Conservation (phyloP, 176 grass and related monocot genomes). For the Ensete ventricosum region DNA sequence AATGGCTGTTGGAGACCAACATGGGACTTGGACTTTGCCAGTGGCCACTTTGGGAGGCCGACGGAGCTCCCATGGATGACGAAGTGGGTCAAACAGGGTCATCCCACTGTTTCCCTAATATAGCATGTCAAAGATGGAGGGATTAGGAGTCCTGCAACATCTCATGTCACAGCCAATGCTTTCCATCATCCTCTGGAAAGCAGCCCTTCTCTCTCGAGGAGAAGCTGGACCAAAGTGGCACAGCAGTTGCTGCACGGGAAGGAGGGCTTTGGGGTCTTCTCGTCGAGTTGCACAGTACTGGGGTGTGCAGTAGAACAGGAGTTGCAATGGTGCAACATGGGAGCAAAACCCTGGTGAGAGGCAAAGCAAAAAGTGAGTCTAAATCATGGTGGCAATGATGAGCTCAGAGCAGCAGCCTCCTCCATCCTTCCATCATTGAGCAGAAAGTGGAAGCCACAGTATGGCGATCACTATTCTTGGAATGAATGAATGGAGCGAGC, state of each 20-base stretch:
- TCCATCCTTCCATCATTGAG: no score
- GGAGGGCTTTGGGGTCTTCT: neutral
- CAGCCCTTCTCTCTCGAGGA: neutral
- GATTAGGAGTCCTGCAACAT: neutral
- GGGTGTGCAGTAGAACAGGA: neutral
- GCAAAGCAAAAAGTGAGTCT: no score
- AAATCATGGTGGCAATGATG: no score
- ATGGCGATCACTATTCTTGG: no score
- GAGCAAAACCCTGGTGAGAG: neutral
- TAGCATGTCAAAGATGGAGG: neutral
- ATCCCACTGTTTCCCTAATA: neutral
- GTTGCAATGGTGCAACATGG: neutral
- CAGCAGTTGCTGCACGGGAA: neutral
- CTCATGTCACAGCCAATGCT: no score
- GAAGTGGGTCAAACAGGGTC: neutral
- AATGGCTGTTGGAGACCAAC: neutral
- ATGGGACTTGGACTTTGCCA: neutral
- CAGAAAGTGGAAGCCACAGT: no score
- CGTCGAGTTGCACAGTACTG: neutral
- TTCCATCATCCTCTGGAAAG: no score
- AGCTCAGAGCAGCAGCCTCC: no score
- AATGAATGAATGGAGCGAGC: no score
- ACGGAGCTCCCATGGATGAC: neutral
- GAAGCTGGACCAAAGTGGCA: neutral
- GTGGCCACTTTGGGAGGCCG: conserved; percentile 1